Base-by-base conservation (phyloP, 768 basidiomycete species). In the Zangia roseola region DNA sequence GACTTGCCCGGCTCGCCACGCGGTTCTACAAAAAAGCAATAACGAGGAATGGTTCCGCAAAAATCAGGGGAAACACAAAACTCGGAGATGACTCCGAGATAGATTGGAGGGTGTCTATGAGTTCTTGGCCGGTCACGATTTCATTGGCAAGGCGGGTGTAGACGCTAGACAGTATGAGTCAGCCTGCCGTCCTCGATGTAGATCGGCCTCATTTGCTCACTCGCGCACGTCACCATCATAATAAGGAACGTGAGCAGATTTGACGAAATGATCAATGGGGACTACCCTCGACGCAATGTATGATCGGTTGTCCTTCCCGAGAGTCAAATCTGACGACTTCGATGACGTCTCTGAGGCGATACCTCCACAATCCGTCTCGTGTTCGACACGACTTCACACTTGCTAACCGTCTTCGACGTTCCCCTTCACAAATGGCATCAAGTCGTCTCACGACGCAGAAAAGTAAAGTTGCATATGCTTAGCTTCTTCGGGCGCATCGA, bases 351-450 rank as follows among this genome's bases (percentile, higher is more conserved):
- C 52, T 49, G 10, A 61, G 46, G 42, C 56, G 55, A 28, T 59
- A 54, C 28, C 63, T 49, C 61, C 61, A 59, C 5, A 66, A 41
- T 19, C 57, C 55, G 31, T 64, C 59, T 61, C 40, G 57, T 64
- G 2, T 59, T 64, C 45, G 62, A 39, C 16, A 57, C 34, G 6
- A 65, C 50, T 9, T 61, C 57, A 20, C 55, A 59, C 28, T 48
- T 57, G 28, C n/a, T 33, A n/a, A 16, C 57, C 53, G 2, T 43
- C 28, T 21, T 56, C 39, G n/a, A 63, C 37, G 5, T 61, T 58
- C 61, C 63, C 58, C 58, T 63, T 24, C 19, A 35, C 38, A 42
- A 19, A 23, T 8, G 24, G 19, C 21, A 20, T 48, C 35, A 44
- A 43, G 49, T 44, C 33, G 23, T 34, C 21, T 5, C 12, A 37